Percentiles rank a stretch among this genome's conserved stretches.
Conservation (phyloP, 108 stramenopile species). For the Skeletonema grethae region DNA sequence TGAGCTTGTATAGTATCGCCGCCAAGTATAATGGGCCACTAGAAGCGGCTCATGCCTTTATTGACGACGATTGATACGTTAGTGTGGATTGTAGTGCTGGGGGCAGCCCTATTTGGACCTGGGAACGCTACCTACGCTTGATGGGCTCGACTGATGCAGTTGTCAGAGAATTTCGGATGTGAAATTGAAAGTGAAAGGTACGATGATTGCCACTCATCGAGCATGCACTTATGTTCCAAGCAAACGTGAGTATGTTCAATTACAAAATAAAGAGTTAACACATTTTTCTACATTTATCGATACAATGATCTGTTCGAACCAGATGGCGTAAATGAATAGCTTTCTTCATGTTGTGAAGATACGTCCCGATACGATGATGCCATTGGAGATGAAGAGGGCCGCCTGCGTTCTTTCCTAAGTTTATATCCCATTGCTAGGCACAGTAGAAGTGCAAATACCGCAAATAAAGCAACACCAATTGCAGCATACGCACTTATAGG, state of each 20-base stretch:
- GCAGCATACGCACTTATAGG: conserved; percentile 23
- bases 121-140: no score
- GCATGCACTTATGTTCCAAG: not conserved
- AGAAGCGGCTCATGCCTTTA: no score
- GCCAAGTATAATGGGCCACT: no score
- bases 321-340: not conserved
- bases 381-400: not conserved
- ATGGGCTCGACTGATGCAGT: no score
- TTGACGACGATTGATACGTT: no score
- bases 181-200: no score
- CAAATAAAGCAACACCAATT: conserved; percentile 21
- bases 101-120: no score
- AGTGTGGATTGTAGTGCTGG: no score
- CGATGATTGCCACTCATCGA: not conserved
- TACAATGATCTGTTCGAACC: not conserved
- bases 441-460: conserved; percentile 13
- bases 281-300: not conserved
- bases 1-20: no score
- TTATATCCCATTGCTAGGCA: conserved; percentile 11
- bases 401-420: conserved; percentile 25
- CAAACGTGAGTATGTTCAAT: not conserved
- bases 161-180: no score
- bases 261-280: not conserved
- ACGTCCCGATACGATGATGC: not conserved
- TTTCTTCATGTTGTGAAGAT: not conserved